Evolutionary conservation across 352 stramenopile species (phyloP), one percentile per base, ranked within the genome.

Genomic region (Thalassiosira mediterranea): DNA sequence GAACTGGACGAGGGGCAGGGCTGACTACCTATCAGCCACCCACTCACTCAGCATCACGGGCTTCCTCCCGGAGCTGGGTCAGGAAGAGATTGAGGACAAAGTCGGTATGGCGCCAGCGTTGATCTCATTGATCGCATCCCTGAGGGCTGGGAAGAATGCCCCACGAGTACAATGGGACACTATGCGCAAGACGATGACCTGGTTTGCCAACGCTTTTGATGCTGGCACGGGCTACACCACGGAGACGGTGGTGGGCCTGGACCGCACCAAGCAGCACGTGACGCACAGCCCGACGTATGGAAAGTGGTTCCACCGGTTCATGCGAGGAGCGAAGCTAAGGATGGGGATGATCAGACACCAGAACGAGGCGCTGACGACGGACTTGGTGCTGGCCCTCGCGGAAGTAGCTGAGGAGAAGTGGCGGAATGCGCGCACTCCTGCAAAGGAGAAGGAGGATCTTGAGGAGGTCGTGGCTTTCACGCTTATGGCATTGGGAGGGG

Each of bases 111-210:
- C 21, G 3, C 15, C 58, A 5, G 53, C 61, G 13, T 0, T 71
- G 5, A 3, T 44, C 15, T 28, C 8, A 0, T 17, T 71, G 1
- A 15, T 52, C 15, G 31, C 48, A 10, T 71, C 61, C 0, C 23
- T 60, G 3, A 2, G 61, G 2, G 15, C 25, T 23, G 52, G 69
- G 42, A 25, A 40, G 44, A 34, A 72, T 48, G 26, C 48, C 25
- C 23, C 53, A 4, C 26, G 65, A 8, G 11, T 72, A 4, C 46
- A 64, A 23, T 76, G 26, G 17, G 57, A 76, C 15, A 59, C 66
- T 19, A 63, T 63, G 29, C 29, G 54, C 25, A 78, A 78, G 31
- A 72, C 49, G n/a, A n/a, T n/a, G n/a, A n/a, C n/a, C n/a, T n/a
- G n/a, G n/a, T n/a, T n/a, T n/a, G n/a, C n/a, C n/a, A n/a, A n/a